phyloP scores from a whole-genome alignment of 495 filamentous ascomycete species.

The Pseudoneurospora amorphoporcata region DNA sequence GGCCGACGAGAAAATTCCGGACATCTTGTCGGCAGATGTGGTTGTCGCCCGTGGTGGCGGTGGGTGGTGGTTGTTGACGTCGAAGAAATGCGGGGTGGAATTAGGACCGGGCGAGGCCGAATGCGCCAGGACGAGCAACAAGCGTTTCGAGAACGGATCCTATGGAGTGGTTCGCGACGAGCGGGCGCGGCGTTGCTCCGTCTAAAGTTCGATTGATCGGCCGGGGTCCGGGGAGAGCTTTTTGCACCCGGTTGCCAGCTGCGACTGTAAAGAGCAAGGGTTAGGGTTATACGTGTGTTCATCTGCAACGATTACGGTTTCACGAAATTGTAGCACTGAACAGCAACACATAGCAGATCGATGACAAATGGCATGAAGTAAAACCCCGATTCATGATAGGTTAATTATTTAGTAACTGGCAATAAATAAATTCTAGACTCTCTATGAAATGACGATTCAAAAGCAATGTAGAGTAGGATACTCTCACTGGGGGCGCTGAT shows the following conservation, averaged over 20 bases:
- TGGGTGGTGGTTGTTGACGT: not conserved
- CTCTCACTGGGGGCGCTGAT: not conserved
- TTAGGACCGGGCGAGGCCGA: not conserved
- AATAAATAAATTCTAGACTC: not conserved
- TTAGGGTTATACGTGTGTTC: not conserved
- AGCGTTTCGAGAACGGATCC: not conserved
- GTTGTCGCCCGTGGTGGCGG: not conserved
- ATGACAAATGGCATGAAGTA: not conserved
- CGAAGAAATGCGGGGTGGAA: not conserved
- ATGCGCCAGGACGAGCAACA: not conserved
- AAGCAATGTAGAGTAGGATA: not conserved
- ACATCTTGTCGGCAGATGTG: not conserved
- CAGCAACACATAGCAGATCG: not conserved
- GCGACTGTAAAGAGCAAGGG: not conserved
- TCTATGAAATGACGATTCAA: not conserved
- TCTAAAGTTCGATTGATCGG: not conserved
- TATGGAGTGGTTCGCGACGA: not conserved
- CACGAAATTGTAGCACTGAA: not conserved
- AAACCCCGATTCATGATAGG: not conserved
- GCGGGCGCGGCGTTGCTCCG: not conserved
- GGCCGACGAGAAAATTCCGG: conserved; percentile 3
- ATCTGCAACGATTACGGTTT: not conserved
- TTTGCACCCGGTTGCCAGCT: not conserved
- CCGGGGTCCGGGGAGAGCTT: not conserved
- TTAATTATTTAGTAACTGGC: not conserved